Evolutionary conservation across 2,329 filamentous ascomycete species (phyloP).

Genomic region (Lasiodiplodia sp.): DNA sequence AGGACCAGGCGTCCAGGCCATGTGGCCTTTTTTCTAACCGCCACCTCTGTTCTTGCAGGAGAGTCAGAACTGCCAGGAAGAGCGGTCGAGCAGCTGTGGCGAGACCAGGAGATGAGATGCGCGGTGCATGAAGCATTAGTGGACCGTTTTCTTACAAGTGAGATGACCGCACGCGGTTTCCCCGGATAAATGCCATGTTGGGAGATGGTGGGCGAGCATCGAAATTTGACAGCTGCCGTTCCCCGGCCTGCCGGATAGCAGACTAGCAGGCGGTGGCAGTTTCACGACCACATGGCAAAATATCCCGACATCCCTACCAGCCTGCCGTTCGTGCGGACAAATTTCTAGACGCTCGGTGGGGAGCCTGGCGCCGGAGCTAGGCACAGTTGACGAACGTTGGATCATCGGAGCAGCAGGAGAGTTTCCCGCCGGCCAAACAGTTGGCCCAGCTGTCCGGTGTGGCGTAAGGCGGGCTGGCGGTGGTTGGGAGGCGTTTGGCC

Average conservation of each 20-base stretch:
- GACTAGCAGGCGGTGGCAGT: conserved; percentile 16
- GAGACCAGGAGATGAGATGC: conserved; percentile 10
- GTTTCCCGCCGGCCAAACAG: conserved; percentile 16
- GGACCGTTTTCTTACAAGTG: conserved; percentile 1
- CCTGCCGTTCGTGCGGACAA: conserved; percentile 16
- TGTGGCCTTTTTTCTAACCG: conserved; percentile 12
- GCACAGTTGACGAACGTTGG: conserved; percentile 12
- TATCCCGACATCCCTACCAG: conserved; percentile 3
- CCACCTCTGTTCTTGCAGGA: not conserved
- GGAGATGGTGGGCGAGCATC: conserved; percentile 18
- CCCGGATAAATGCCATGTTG: conserved; percentile 16
- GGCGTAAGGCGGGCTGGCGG: conserved; percentile 20
- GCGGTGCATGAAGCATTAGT: conserved; percentile 21
- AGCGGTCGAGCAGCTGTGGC: not conserved
- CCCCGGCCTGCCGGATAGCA: conserved; percentile 17
- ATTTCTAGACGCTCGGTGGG: conserved; percentile 1
- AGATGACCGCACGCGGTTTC: conserved; percentile 22
- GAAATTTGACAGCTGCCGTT: conserved; percentile 21
- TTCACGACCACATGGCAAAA: conserved; percentile 23
- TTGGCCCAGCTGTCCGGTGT: conserved; percentile 17
- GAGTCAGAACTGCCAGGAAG: not conserved
- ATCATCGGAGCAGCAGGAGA: conserved; percentile 16
- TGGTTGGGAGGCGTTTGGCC: conserved; percentile 13
- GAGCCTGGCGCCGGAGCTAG: not conserved
- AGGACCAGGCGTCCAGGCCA: conserved; percentile 18